phyloP scores from a whole-genome alignment of 306 rosid species.

The Castanospermum australe region DNA sequence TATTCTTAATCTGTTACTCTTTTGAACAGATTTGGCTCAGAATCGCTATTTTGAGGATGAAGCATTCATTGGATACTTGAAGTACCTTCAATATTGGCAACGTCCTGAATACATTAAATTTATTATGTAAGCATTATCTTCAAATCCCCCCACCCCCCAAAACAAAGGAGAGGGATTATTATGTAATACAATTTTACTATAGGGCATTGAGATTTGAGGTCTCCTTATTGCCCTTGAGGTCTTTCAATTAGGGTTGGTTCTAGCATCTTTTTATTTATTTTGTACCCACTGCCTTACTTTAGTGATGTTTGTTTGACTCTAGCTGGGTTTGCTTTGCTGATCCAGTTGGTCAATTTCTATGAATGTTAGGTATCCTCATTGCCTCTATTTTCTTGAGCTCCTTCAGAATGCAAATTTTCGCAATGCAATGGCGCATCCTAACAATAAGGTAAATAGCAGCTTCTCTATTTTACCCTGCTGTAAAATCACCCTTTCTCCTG shows the following conservation, averaged over 20 bases:
- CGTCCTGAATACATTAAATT: conserved; percentile 81
- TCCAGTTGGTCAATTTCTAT: neutral
- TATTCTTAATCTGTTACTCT: conserved; percentile 18
- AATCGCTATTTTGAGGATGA: conserved; percentile 95
- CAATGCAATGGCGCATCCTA: conserved; percentile 97
- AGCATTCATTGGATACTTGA: conserved; percentile 92
- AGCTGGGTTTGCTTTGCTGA: conserved; percentile 4
- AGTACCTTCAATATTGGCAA: conserved; percentile 96
- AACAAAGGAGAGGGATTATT: conserved; percentile 5
- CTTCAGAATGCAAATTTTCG: conserved; percentile 92
- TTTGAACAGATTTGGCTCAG: conserved; percentile 80
- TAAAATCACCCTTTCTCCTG: neutral
- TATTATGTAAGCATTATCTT: conserved; percentile 69
- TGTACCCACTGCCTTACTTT: neutral
- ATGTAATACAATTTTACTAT: neutral
- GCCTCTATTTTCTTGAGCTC: conserved; percentile 88
- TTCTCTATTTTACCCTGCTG: neutral
- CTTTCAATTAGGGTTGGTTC: neutral
- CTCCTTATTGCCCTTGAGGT: too few relatives aligned
- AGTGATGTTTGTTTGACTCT: neutral
- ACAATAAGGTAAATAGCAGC: conserved; percentile 59
- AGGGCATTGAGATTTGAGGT: too few relatives aligned
- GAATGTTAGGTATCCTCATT: conserved; percentile 85
- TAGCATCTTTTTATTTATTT: conserved; percentile 1
- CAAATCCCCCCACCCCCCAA: neutral